phyloP scores from a whole-genome alignment of 2,329 filamentous ascomycete genomes.

The Curvularia sp. region DNA sequence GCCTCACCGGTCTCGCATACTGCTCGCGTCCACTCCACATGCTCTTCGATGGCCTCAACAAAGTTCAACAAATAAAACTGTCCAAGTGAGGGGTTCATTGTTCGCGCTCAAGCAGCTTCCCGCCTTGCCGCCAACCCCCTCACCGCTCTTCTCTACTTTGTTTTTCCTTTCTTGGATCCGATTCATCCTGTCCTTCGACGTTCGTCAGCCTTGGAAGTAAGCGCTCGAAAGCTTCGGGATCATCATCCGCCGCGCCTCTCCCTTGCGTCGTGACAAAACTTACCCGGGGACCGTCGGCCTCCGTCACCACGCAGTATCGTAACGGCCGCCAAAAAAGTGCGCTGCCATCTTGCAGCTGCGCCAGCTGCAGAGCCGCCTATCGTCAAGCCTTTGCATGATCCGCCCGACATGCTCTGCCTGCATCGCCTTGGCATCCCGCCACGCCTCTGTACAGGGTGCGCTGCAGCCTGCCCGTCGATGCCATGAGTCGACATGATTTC shows the following conservation, averaged over 20 bases:
- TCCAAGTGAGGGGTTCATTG: constrained; percentile 33
- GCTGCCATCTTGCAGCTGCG: constrained; percentile 33
- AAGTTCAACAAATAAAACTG: constrained; percentile 21
- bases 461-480: constrained; percentile 38
- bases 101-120: constrained; percentile 30
- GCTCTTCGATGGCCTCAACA: constrained; percentile 34
- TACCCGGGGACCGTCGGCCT: constrained; percentile 26
- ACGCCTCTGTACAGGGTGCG: constrained; percentile 31
- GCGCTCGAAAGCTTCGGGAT: constrained; percentile 12
- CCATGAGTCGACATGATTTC: constrained; percentile 24
- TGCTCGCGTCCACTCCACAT: constrained; percentile 32
- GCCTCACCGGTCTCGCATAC: constrained; percentile 37
- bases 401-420: constrained; percentile 47
- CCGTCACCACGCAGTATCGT: constrained; percentile 36
- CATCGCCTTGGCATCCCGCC: constrained; percentile 40
- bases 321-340: constrained; percentile 32
- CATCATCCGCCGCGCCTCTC: constrained; percentile 11
- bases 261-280: constrained; percentile 8
- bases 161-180: constrained; percentile 32
- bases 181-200: constrained; percentile 12
- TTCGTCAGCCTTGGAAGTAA: neutral
- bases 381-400: constrained; percentile 35
- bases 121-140: constrained; percentile 39
- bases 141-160: constrained; percentile 43
- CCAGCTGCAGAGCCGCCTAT: constrained; percentile 38